Base-by-base conservation (phyloP, 768 basidiomycete genomes). In the Gloeopeniophorella convolvens region DNA sequence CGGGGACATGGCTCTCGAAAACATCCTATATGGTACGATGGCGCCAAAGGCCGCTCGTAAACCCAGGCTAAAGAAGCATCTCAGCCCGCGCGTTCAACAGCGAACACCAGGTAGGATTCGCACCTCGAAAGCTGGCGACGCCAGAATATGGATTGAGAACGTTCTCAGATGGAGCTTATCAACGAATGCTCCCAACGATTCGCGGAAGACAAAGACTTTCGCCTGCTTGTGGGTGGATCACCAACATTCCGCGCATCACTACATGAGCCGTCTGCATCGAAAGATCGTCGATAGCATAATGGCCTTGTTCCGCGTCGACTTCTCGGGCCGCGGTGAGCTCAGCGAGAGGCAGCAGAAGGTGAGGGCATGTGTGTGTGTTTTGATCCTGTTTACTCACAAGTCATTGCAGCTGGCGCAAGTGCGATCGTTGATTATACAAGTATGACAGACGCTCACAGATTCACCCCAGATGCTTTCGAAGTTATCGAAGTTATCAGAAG, bases 211-310 rank as follows among this genome's bases (percentile, higher is more conserved):
- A 90, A 87, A 61, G 85, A 88, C 60, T 91, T 82, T 59, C 73
- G 82, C 40, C 73, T 89, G 24, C 67, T 90, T 61, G 85, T 85
- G 60, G 52, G 51, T 31, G 36, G 30, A n/a, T 28, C 20, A 20
- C 36, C 21, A 20, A 26, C 20, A 20, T 20, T 21, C 26, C 9
- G 6, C n/a, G 15, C 21, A 24, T 32, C 5, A 20, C 21, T 32
- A 21, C 40, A 43, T 20, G 11, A n/a, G 40, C 30, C 13, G 21
- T 28, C 48, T 44, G 21, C 20, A 5, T 34, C 37, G 48, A 5
- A 61, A 95, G 85, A 92, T 97, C 51, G 79, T 97, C 30, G 95
- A 97, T 64, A 93, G 89, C 59, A 94, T 97, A 54, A 95, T 98
- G 90, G 95, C 94, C 24, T 76, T 95, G 5, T 98, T 98, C 66